Base-by-base conservation (phyloP, 75 land plant species). In the Picea glauca region DNA sequence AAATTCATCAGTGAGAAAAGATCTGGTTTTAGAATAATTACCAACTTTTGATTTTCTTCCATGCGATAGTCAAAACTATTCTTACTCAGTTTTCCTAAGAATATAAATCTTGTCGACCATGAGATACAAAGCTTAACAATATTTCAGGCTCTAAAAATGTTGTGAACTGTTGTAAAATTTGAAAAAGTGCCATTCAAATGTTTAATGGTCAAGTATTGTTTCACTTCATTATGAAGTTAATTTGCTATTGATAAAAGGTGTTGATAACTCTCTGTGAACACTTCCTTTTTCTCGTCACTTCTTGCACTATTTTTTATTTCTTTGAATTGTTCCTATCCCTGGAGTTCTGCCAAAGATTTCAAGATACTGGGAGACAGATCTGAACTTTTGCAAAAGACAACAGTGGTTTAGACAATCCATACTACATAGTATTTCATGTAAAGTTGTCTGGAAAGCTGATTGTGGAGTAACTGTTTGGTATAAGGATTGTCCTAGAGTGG, bases 291-390 rank as follows among this genome's bases (percentile, higher is more conserved):
- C 23, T 40, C 11, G 56, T 2, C 1, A n/a, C 40, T 18, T 8
- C 8, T 35, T 40, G 11, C 3, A 18, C 46, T 40, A 9, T 70
- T 35, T 33, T 70, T 20, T n/a, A 35, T 0, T 70, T 40, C 11
- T 43, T 70, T 40, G 56, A 50, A 40, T 12, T 43, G 74, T 70
- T 43, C 50, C 54, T 70, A 70, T 70, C 50, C 74, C 23, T 70
- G 54, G 46, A 8, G 21, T 43, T 70, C 54, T 40, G 40, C 17
- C 70, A 35, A 35, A 35, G 43, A 15, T 66, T 66, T 38, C 7
- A 15, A 33, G 17, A 38, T 12, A 66, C 7, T 4, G 4, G 54
- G 2, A 70, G 56, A 50, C 7, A 38, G n/a, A 12, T 70, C 21
- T 70, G 54, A 70, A 40, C 35, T 43, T n/a, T 70, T 3, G 13